phyloP scores from a whole-genome alignment of 768 basidiomycete genomes.

The Suillus cothurnatus region DNA sequence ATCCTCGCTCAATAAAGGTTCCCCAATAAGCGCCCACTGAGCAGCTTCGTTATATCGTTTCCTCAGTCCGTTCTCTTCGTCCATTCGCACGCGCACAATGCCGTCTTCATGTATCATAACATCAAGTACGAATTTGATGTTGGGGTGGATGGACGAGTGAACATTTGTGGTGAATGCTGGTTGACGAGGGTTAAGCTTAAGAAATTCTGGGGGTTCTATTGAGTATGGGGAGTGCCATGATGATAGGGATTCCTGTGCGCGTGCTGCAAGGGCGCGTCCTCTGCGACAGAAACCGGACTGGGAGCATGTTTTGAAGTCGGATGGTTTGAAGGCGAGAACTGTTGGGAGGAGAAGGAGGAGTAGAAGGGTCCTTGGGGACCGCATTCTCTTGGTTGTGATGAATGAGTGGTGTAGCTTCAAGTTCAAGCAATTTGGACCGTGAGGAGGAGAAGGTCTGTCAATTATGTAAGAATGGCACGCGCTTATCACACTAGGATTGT shows the following conservation, averaged over 20 bases:
- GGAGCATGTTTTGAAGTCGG: slow-evolving; percentile 94
- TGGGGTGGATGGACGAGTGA: slow-evolving; percentile 80
- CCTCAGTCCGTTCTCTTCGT: slow-evolving; percentile 76
- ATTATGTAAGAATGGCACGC: not conserved
- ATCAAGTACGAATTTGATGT: slow-evolving; percentile 79
- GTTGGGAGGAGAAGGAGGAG: slow-evolving; percentile 33
- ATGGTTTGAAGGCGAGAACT: slow-evolving; percentile 62
- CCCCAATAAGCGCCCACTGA: slow-evolving; percentile 80
- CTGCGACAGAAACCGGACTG: slow-evolving; percentile 95
- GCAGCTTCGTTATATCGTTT: slow-evolving; percentile 93
- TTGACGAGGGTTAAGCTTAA: slow-evolving; percentile 47
- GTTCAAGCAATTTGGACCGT: not conserved
- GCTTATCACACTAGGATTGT: not conserved
- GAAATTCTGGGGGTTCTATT: slow-evolving; percentile 58
- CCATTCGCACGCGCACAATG: slow-evolving; percentile 89
- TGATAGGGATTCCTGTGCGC: slow-evolving; percentile 58
- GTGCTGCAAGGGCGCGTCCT: slow-evolving; percentile 79
- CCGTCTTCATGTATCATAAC: slow-evolving; percentile 86
- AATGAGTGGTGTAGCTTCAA: not conserved
- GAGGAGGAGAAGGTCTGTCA: not conserved
- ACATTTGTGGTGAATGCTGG: slow-evolving; percentile 76
- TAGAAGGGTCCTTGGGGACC: slow-evolving; percentile 9
- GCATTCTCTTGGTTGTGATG: not conserved
- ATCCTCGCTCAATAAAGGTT: slow-evolving; percentile 63
- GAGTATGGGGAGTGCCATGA: slow-evolving; percentile 90